These are phyloP conservation scores for Dioszegia hungarica DNA, from an alignment of 768 basidiomycete species.

Conservation along the genomic window DNA sequence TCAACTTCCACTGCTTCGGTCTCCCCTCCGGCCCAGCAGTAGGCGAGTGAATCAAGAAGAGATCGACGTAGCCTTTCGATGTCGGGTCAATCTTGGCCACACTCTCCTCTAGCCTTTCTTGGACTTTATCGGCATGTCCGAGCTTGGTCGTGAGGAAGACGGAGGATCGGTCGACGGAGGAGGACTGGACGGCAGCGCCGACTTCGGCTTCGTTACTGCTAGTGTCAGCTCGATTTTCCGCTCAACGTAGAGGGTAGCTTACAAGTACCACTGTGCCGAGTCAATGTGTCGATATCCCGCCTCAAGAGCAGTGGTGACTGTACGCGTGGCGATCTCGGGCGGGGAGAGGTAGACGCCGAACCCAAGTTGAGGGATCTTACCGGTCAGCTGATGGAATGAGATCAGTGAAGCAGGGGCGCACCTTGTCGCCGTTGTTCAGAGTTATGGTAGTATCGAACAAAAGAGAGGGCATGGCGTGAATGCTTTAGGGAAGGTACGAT, in stretches of 20 bases:
- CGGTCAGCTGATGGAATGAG: not conserved
- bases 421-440: not conserved
- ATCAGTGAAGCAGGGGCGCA: not conserved
- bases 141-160: constrained; percentile 46
- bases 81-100: constrained; percentile 35
- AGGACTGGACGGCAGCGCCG: constrained; percentile 21
- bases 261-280: constrained; percentile 43
- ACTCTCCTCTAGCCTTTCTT: constrained; percentile 28
- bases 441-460: no score
- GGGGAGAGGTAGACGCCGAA: constrained; percentile 48
- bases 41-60: constrained; percentile 50
- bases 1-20: constrained; percentile 34
- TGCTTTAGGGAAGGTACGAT: no score
- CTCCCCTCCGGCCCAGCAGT: constrained; percentile 46
- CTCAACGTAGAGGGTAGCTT: not conserved
- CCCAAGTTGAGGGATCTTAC: constrained; percentile 45
- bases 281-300: constrained; percentile 45
- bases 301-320: constrained; percentile 30
- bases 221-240: not conserved
- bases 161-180: constrained; percentile 17
- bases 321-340: constrained; percentile 26
- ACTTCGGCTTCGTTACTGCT: constrained; percentile 36
- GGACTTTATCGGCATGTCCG: constrained; percentile 26
- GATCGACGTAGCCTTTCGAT: constrained; percentile 40
- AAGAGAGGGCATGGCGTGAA: no score